Evolutionary conservation across 495 filamentous ascomycete species (phyloP).

Genomic region (Tetracladium setigerum): DNA sequence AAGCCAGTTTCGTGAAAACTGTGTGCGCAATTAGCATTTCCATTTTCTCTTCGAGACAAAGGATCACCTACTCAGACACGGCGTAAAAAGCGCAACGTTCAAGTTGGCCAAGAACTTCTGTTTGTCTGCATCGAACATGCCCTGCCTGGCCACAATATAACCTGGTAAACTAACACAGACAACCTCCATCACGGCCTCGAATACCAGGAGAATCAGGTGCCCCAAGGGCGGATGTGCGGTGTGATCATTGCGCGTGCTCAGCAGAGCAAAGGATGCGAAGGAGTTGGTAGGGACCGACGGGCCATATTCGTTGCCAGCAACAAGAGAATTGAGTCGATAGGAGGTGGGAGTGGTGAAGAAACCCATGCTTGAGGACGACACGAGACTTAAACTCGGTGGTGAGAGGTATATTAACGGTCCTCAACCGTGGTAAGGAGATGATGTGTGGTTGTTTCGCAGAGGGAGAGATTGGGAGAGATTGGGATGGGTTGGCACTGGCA

Average conservation of each 20-base stretch:
- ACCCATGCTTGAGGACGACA: constrained; percentile 21
- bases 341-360: constrained; percentile 55
- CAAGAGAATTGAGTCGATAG: constrained; percentile 46
- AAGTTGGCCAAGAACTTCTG: constrained; percentile 95
- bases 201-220: constrained; percentile 78
- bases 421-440: constrained; percentile 9
- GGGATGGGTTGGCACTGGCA: not conserved
- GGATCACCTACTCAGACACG: constrained; percentile 74
- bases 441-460: not conserved
- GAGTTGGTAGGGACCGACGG: constrained; percentile 21
- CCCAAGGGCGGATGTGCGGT: constrained; percentile 52
- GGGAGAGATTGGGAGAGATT: not conserved
- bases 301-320: constrained; percentile 30
- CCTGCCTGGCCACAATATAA: constrained; percentile 83
- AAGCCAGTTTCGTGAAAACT: constrained; percentile 98
- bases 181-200: constrained; percentile 93
- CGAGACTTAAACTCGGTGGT: not conserved
- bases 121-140: constrained; percentile 87
- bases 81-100: constrained; percentile 90
- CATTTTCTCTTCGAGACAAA: not conserved
- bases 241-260: constrained; percentile 8
- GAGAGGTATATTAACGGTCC: constrained; percentile 13
- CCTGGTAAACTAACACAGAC: constrained; percentile 91
- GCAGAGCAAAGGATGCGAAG: constrained; percentile 6
- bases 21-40: constrained; percentile 10